Evolutionary conservation across 2,329 filamentous ascomycete genomes (phyloP), one percentile per base, ranked within the genome.

Genomic region (Colletotrichum agaves): DNA sequence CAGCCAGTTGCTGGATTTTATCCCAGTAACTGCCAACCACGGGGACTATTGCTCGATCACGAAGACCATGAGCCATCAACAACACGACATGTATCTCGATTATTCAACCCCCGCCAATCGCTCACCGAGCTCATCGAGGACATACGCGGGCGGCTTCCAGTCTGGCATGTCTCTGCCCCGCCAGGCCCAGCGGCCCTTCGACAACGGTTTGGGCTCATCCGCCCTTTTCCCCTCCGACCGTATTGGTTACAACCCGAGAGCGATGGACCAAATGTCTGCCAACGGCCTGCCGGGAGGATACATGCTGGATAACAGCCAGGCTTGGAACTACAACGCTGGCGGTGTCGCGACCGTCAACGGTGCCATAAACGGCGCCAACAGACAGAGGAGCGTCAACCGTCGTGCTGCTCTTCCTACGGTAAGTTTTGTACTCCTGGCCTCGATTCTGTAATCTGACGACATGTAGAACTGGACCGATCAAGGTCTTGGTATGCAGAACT

Each of bases 271-370:
- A 74, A 79, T 85, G 77, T 72, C 79, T 71, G 72, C 77, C 44
- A 68, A 73, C 71, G 75, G 75, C 39, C 76, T 85, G 75, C 83
- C 82, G 33, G 76, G 76, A 19, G 78, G 78, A 35, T 87, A 86
- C 68, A 83, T 87, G 81, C 74, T 86, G 61, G 83, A 94, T 73
- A 93, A 94, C 75, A 88, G 89, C 76, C 91, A 93, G 75, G 90
- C 91, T 19, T 97, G 94, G 94, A 93, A 90, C 77, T 90, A 93
- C 72, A 84, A 82, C 67, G 88, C 87, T 73, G 88, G 87, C 74
- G 90, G 88, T 52, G 92, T 93, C 71, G 84, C 84, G 21, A 87
- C 85, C 0, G 82, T 87, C 68, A 84, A 86, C 73, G 88, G 89
- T 61, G 90, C 88, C 70, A 85, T 94, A 72, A 90, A 89, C 65